phyloP scores from a whole-genome alignment of 768 basidiomycete species.

The Russula griseocarnosa region DNA sequence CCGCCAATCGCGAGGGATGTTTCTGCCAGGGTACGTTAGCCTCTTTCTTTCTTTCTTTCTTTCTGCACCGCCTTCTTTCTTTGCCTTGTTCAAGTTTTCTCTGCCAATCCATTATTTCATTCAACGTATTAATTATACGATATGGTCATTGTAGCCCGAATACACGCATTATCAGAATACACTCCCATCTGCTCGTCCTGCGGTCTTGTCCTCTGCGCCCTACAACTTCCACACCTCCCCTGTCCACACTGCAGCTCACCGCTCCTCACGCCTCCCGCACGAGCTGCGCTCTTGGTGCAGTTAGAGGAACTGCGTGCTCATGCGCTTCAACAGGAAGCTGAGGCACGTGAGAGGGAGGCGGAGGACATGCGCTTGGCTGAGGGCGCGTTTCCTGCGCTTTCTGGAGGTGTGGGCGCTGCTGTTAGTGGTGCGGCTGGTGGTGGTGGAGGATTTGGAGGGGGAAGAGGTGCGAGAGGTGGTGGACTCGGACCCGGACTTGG shows the following conservation, averaged over 20 bases:
- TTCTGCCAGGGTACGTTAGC: conserved; percentile 26
- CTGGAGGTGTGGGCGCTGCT: neutral
- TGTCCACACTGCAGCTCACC: conserved; percentile 20
- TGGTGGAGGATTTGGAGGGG: neutral
- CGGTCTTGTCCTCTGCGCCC: conserved; percentile 26
- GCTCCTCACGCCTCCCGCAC: conserved; percentile 11
- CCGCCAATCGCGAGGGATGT: conserved; percentile 5
- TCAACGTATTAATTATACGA: no score
- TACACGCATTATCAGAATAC: conserved; percentile 21
- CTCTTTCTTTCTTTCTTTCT: neutral
- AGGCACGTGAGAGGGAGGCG: conserved; percentile 1
- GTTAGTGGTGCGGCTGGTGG: neutral
- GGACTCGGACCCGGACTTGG: neutral
- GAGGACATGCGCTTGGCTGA: conserved; percentile 7
- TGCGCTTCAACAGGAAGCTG: conserved; percentile 15
- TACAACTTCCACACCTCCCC: conserved; percentile 14
- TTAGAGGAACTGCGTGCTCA: conserved; percentile 9
- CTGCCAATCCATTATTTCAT: no score
- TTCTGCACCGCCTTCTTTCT: neutral
- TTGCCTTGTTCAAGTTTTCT: no score
- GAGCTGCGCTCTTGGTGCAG: conserved; percentile 16
- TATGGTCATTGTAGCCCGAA: conserved; percentile 21
- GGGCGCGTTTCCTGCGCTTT: conserved; percentile 24
- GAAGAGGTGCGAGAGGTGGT: neutral
- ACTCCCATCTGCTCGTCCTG: conserved; percentile 25